Evolutionary conservation across 257 asterid genomes (phyloP), one percentile per base, ranked within the genome.

Genomic region (Capsicum pubescens): DNA sequence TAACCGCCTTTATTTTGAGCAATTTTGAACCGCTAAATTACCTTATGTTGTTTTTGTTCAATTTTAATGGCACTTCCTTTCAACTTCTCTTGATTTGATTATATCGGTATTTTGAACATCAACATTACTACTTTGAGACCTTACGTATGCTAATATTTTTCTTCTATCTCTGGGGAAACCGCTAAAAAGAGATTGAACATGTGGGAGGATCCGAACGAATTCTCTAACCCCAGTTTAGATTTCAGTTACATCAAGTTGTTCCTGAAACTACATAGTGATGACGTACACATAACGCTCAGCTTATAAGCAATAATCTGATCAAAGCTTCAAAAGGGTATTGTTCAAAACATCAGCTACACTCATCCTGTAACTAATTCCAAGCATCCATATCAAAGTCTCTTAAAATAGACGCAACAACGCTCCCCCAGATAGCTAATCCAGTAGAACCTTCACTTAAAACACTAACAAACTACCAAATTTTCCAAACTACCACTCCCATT

Each of bases 281-380:
- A n/a, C 7, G 66, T 17, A 59, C 9, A 7, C 59, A 55, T 12
- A 55, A 3, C 59, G 13, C 59, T 55, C 4, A 55, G 17, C 5
- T 55, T 55, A 55, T 11, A 55, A 26, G 32, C 13, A 5, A 55
- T 55, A 55, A 55, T 55, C 59, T 12, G 59, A 55, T 13, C 59
- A 55, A 55, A 55, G 59, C 59, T 55, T 55, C 59, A 55, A 55
- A 55, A 55, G 59, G 59, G 59, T 55, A 17, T 55, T 55, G 67
- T 60, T n/a, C 42, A 84, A 93, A 84, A 94, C 94, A 6, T 60
- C 67, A 60, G 67, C 35, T 60, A n/a, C 35, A 60, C 67, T 60
- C 67, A 60, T 60, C 67, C 35, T n/a, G 12, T n/a, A 17, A 60
- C 67, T n/a, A 60, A n/a, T n/a, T 60, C 13, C 67, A 60, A n/a